A percentile compares a stretch with the other conserved stretches of the same genome.
Evolutionary conservation across 2,329 filamentous ascomycete genomes (phyloP).

Genomic region (Alternaria infectoria): DNA sequence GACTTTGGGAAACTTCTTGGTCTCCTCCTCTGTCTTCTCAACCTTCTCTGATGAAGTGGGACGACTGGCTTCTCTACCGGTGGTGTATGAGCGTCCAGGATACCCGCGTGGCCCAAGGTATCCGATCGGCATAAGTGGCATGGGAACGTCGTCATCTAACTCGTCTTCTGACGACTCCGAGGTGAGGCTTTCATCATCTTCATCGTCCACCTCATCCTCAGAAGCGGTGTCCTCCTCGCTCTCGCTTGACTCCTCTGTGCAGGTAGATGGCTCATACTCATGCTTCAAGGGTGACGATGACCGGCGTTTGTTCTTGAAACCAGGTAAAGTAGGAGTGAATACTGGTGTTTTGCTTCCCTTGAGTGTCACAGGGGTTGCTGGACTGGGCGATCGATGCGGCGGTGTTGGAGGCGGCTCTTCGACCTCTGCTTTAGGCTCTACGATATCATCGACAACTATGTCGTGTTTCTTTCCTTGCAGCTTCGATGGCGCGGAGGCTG

Average conservation of each 20-base stretch:
- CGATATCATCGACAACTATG: conserved; percentile 17
- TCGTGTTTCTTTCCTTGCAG: conserved; percentile 31
- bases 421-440: conserved; percentile 20
- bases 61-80: conserved; percentile 17
- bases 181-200: conserved; percentile 57
- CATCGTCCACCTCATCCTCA: conserved; percentile 54
- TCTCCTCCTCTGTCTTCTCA: conserved; percentile 28
- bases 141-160: conserved; percentile 56
- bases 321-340: conserved; percentile 56
- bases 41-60: conserved; percentile 13
- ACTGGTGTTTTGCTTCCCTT: conserved; percentile 54
- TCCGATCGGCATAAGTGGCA: conserved; percentile 45
- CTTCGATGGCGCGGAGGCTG: conserved; percentile 39
- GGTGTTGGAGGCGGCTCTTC: conserved; percentile 53
- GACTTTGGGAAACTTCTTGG: conserved; percentile 50
- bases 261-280: conserved; percentile 88
- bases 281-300: conserved; percentile 95
- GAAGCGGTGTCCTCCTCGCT: conserved; percentile 59
- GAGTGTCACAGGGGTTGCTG: conserved; percentile 53
- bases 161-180: conserved; percentile 64
- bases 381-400: conserved; percentile 61
- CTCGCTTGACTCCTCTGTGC: conserved; percentile 66
- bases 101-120: conserved; percentile 27
- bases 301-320: conserved; percentile 64
- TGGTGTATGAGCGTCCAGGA: conserved; percentile 14